A percentile compares a stretch with the other conserved stretches of the same genome.
Conservation (phyloP, 345 rosid genomes). For the Lepidium sativum region DNA sequence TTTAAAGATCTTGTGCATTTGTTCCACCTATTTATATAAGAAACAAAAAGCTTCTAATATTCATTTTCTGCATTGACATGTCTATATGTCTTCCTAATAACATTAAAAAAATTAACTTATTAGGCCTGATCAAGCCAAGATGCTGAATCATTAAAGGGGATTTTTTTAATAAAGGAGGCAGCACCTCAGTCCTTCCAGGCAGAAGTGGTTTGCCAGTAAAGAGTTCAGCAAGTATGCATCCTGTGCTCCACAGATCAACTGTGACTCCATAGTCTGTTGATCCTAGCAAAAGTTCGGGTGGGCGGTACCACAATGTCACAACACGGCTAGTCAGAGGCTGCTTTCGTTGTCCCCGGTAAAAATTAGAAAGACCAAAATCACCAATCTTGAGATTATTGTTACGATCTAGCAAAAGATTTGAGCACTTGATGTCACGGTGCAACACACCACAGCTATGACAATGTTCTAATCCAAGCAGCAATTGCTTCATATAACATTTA, state of each 20-base stretch:
- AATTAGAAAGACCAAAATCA: conserved; percentile 60
- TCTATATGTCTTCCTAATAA: not conserved
- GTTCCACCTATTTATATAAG: conserved; percentile 42
- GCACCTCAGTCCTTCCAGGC: conserved; percentile 32
- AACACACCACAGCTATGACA: conserved; percentile 58
- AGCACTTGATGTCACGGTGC: conserved; percentile 67
- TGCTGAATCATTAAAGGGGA: not conserved
- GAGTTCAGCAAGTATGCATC: conserved; percentile 34
- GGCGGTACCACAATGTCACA: conserved; percentile 35
- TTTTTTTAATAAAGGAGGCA: not conserved
- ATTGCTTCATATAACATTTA: conserved; percentile 66
- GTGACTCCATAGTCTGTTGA: conserved; percentile 32
- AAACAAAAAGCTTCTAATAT: not conserved
- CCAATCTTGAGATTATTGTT: conserved; percentile 57
- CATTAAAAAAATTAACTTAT: not conserved
- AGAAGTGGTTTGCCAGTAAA: conserved; percentile 30
- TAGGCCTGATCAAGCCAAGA: not conserved
- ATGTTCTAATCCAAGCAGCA: conserved; percentile 55
- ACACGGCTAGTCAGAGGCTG: conserved; percentile 37
- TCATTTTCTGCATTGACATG: not conserved
- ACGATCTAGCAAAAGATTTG: conserved; percentile 49
- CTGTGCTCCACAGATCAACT: conserved; percentile 34
- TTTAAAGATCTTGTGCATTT: conserved; percentile 64
- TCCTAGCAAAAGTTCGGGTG: conserved; percentile 34
- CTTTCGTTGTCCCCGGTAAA: conserved; percentile 27